Evolutionary conservation across 1,139 yeast species (phyloP).

Genomic region (Suhomyces coccinellae): DNA sequence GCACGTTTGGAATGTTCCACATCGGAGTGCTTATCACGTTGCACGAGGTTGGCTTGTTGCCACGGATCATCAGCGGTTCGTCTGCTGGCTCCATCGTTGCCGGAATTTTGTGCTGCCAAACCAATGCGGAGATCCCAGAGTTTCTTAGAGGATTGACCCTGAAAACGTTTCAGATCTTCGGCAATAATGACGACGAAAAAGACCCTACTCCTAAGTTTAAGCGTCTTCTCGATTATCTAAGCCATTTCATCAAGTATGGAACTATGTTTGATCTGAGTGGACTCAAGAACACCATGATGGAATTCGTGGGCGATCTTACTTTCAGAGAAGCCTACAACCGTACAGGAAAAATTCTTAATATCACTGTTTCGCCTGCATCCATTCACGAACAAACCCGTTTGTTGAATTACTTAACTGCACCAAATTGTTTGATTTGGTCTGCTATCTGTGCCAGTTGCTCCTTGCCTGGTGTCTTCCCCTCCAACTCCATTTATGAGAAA

Average conservation of each 20-base stretch:
- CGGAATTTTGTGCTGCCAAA: slow-evolving; percentile 77
- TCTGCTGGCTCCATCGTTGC: slow-evolving; percentile 97
- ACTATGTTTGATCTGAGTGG: slow-evolving; percentile 84
- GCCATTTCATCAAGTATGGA: slow-evolving; percentile 72
- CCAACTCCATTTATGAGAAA: slow-evolving; percentile 83
- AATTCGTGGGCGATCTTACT: slow-evolving; percentile 85
- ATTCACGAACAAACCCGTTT: slow-evolving; percentile 59
- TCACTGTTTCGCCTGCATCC: slow-evolving; percentile 58
- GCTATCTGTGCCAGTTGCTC: slow-evolving; percentile 98
- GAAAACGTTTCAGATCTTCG: slow-evolving; percentile 69
- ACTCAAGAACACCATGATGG: slow-evolving; percentile 69
- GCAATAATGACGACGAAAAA: not conserved
- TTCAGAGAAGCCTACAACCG: slow-evolving; percentile 60
- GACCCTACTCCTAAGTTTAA: slow-evolving; percentile 35
- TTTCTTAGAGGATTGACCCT: slow-evolving; percentile 56
- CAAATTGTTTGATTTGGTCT: slow-evolving; percentile 61
- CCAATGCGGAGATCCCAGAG: slow-evolving; percentile 67
- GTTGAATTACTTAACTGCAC: slow-evolving; percentile 50
- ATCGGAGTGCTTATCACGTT: slow-evolving; percentile 87
- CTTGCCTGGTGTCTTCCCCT: slow-evolving; percentile 86
- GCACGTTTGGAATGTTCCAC: slow-evolving; percentile 89
- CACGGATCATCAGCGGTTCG: slow-evolving; percentile 90
- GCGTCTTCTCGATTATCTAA: slow-evolving; percentile 31
- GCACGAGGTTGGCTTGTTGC: slow-evolving; percentile 70
- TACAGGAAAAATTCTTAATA: slow-evolving; percentile 57